Conservation (phyloP, 305 asterid species). For the Fraxinus albicans region DNA sequence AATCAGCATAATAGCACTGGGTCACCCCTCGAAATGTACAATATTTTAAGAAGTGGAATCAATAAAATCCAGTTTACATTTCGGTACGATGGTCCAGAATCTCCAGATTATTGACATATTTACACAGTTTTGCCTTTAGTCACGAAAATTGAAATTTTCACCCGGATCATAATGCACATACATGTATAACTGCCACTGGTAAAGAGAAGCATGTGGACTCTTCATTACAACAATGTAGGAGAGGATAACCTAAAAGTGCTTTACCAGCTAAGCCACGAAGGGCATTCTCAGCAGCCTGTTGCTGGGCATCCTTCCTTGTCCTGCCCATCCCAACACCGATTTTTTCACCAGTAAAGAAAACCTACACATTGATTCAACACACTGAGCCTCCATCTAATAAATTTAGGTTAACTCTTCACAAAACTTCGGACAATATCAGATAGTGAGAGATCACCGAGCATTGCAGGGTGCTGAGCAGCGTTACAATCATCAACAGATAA, state of each 20-base stretch:
- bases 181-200: not conserved
- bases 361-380: constrained; percentile 49
- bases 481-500: not conserved
- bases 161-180: not conserved
- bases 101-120: not conserved
- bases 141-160: not conserved
- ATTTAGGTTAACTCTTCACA: constrained; percentile 9
- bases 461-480: not conserved
- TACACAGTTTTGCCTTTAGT: not conserved
- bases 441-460: not conserved
- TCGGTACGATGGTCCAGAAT: not conserved
- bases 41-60: not conserved
- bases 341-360: constrained; percentile 78
- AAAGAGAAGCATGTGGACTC: not conserved
- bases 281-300: constrained; percentile 96
- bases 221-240: not conserved
- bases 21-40: not conserved
- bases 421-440: not conserved
- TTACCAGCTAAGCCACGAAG: constrained; percentile 92
- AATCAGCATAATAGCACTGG: not conserved
- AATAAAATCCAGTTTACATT: not conserved
- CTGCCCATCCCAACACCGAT: constrained; percentile 90
- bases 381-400: constrained; percentile 23
- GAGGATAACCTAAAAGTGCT: constrained; percentile 2
- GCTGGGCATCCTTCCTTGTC: constrained; percentile 96